Percentiles rank a stretch among this genome's conserved stretches.
These are phyloP conservation scores for Vanrija sp. DNA, from an alignment of 1,284 basidiomycete genomes.

Conservation along the genomic window DNA sequence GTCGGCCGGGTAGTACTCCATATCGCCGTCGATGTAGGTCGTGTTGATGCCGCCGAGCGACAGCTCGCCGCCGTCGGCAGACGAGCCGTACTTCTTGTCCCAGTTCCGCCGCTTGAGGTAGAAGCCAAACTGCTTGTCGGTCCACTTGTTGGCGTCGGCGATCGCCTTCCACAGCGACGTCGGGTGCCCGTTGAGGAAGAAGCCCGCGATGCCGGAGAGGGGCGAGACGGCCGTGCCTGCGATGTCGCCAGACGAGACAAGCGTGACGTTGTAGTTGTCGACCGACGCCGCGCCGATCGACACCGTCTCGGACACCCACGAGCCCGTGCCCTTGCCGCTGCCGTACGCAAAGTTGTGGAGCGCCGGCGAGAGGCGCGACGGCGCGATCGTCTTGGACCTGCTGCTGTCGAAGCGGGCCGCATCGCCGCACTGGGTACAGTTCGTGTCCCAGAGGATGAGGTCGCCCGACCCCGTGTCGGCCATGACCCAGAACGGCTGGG, in stretches of 20 bases:
- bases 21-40: slow-evolving; percentile 67
- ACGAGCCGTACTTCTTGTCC: slow-evolving; percentile 54
- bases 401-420: too few relatives aligned
- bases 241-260: too few relatives aligned
- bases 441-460: slow-evolving; percentile 21
- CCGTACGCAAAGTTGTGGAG: not conserved
- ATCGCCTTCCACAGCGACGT: slow-evolving; percentile 40
- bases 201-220: slow-evolving; percentile 52
- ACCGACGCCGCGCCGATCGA: not conserved
- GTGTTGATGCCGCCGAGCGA: slow-evolving; percentile 64
- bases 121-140: slow-evolving; percentile 69
- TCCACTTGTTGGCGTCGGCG: slow-evolving; percentile 54
- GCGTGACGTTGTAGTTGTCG: too few relatives aligned
- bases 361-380: too few relatives aligned
- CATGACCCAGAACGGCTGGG: slow-evolving; percentile 50
- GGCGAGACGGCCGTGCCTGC: slow-evolving; percentile 20
- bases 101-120: slow-evolving; percentile 61
- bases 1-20: slow-evolving; percentile 66
- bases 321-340: not conserved
- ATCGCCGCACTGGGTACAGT: not conserved
- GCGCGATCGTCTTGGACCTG: too few relatives aligned
- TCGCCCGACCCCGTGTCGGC: slow-evolving; percentile 54
- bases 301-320: not conserved
- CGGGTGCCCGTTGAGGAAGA: slow-evolving; percentile 27
- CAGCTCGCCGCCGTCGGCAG: slow-evolving; percentile 65